phyloP scores from a whole-genome alignment of 2,329 filamentous ascomycete species.

The Lasiodiplodia sp. region DNA sequence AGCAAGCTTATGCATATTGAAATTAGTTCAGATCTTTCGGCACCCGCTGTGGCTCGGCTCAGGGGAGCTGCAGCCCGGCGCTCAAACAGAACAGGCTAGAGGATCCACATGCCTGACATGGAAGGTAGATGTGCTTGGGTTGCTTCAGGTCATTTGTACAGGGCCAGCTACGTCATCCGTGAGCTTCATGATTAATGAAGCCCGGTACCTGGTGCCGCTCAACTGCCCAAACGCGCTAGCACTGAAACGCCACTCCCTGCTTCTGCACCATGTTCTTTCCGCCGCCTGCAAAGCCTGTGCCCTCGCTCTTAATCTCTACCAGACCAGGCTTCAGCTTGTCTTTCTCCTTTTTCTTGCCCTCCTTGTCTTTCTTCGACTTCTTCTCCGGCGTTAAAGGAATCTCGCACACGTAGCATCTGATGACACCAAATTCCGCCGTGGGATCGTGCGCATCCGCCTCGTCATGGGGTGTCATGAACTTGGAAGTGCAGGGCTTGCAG shows the following conservation, averaged over 20 bases:
- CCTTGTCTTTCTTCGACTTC: slow-evolving; percentile 67
- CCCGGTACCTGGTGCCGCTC: neutral
- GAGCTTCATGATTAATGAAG: neutral
- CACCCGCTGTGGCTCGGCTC: neutral
- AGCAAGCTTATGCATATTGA: too few species aligned
- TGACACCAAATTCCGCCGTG: slow-evolving; percentile 52
- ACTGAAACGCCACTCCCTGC: slow-evolving; percentile 81
- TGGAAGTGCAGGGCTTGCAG: slow-evolving; percentile 82
- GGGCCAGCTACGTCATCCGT: slow-evolving; percentile 6
- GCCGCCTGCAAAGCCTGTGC: slow-evolving; percentile 91
- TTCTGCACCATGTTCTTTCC: slow-evolving; percentile 84
- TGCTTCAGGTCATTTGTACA: neutral
- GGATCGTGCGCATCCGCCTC: slow-evolving; percentile 66
- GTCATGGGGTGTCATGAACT: slow-evolving; percentile 70
- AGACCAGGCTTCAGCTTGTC: slow-evolving; percentile 73
- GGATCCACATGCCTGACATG: slow-evolving; percentile 18
- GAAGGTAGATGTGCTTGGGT: slow-evolving; percentile 22
- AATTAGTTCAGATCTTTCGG: too few species aligned
- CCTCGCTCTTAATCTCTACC: slow-evolving; percentile 88
- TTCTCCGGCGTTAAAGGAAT: slow-evolving; percentile 68
- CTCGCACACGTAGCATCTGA: slow-evolving; percentile 88
- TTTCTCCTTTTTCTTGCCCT: slow-evolving; percentile 80
- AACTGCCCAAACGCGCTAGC: slow-evolving; percentile 52
- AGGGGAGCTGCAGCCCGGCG: neutral
- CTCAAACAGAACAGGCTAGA: slow-evolving; percentile 3